Conservation (phyloP, 139 green algal genomes). For the Pseudopediastrum boryanum region DNA sequence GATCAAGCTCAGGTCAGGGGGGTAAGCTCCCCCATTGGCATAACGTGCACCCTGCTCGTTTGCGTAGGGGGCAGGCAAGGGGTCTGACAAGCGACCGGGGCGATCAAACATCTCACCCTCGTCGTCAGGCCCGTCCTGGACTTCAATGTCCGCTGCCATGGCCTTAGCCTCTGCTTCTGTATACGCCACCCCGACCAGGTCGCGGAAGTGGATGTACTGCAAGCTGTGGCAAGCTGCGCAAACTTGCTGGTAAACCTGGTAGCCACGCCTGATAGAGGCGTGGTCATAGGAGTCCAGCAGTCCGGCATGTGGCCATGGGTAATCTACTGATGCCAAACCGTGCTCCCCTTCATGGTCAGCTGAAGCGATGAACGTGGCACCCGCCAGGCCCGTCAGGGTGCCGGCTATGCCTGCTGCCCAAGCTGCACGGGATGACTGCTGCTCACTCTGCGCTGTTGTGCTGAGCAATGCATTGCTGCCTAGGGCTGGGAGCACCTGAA, state of each 20-base stretch:
- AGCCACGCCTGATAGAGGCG: slow-evolving; percentile 89
- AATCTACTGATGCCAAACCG: slow-evolving; percentile 84
- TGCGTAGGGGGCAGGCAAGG: slow-evolving; percentile 87
- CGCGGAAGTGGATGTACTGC: slow-evolving; percentile 91
- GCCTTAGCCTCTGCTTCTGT: slow-evolving; percentile 98
- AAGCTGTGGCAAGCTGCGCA: slow-evolving; percentile 97
- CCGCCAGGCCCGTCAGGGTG: slow-evolving; percentile 20
- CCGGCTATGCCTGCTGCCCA: slow-evolving; percentile 27
- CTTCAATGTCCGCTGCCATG: slow-evolving; percentile 90
- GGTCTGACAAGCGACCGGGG: slow-evolving; percentile 89
- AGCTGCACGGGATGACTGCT: slow-evolving; percentile 7
- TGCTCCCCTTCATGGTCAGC: slow-evolving; percentile 85
- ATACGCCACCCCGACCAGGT: slow-evolving; percentile 96
- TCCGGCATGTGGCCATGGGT: slow-evolving; percentile 93
- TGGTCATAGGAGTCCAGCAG: slow-evolving; percentile 95
- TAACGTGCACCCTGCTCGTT: slow-evolving; percentile 93
- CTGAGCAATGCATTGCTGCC: too few species aligned
- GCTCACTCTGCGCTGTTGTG: slow-evolving; percentile 11
- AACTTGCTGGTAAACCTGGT: slow-evolving; percentile 90
- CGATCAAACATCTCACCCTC: slow-evolving; percentile 97
- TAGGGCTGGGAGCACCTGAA: too few species aligned
- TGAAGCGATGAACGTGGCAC: slow-evolving; percentile 24
- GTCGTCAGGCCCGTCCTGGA: slow-evolving; percentile 95
- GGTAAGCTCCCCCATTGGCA: slow-evolving; percentile 98
- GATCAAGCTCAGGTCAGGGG: slow-evolving; percentile 97